Conservation (phyloP, 371 early-diverging fungal genomes). For the Mortierella sp. region DNA sequence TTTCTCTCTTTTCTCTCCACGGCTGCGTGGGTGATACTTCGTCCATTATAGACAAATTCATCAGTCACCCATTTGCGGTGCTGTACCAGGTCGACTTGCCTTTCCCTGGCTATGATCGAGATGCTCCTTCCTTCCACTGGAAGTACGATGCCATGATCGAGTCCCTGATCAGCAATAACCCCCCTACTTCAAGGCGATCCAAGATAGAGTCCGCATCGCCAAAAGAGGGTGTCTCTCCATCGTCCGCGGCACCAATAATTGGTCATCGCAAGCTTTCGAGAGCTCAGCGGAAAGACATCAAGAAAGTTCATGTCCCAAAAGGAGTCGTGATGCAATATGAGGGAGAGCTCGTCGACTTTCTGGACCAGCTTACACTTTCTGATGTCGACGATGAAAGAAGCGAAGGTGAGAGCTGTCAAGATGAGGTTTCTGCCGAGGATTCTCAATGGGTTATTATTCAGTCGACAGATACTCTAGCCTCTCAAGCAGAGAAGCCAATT, state of each 20-base stretch:
- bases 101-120: slow-evolving; percentile 56
- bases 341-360: slow-evolving; percentile 51
- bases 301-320: slow-evolving; percentile 57
- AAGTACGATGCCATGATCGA: slow-evolving; percentile 57
- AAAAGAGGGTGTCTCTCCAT: neutral
- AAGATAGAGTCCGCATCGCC: neutral
- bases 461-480: neutral
- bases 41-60: slow-evolving; percentile 55
- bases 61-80: slow-evolving; percentile 56
- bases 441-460: slow-evolving; percentile 18
- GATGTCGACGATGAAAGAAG: slow-evolving; percentile 2
- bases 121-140: slow-evolving; percentile 57
- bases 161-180: slow-evolving; percentile 51
- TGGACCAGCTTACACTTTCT: slow-evolving; percentile 49
- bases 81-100: slow-evolving; percentile 55
- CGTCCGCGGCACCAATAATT: slow-evolving; percentile 14
- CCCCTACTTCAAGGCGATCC: slow-evolving; percentile 50
- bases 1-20: neutral
- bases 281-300: slow-evolving; percentile 57
- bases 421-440: neutral
- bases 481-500: neutral
- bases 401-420: neutral
- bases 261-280: slow-evolving; percentile 49
- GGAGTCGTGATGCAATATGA: slow-evolving; percentile 57
- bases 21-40: neutral